Evolutionary conservation across 306 rosid species (phyloP), one percentile per base, ranked within the genome.

Genomic region (Geum urbanum): DNA sequence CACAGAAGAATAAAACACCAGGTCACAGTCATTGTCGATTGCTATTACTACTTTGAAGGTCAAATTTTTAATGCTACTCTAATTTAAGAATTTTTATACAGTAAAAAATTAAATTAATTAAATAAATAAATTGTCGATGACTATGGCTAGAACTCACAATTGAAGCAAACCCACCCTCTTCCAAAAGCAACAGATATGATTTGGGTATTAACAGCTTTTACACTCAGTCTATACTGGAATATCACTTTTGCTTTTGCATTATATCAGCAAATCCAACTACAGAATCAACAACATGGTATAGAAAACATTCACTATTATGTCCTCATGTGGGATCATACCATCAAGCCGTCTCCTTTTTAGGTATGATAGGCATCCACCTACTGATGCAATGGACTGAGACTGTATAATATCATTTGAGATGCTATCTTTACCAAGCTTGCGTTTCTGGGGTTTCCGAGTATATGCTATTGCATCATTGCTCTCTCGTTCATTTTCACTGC

Each of bases 401-500:
- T 79, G 86, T 62, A 76, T 78, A 72, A 61, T 41, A 63, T 81
- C 90, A 66, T 84, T 84, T 3, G 90, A 73, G 74, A 53, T 58
- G 64, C 65, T 80, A 76, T 67, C 82, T 74, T 81, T 81, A 18
- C 83, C 86, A 73, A 81, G 75, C 74, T 88, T 87, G 39, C 78
- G 83, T 74, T 87, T 86, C 67, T 74, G 76, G 53, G 71, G 76
- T 71, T 76, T 83, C 70, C 10, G 80, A 71, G 91, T 76, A 72
- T 44, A 9, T 59, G 71, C 84, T 11, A 74, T 74, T 63, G 82
- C 87, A 69, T 87, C 89, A 74, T 80, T 81, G 77, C 87, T 87
- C 79, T 88, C 96, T 54, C 66, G 76, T 64, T 88, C 96, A 80
- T 86, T 90, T 62, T 86, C 90, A 72, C 84, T 87, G 67, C 79